Evolutionary conservation across 1,284 basidiomycete genomes (phyloP), one percentile per base, ranked within the genome.

Genomic region (Leccinum subatratum): DNA sequence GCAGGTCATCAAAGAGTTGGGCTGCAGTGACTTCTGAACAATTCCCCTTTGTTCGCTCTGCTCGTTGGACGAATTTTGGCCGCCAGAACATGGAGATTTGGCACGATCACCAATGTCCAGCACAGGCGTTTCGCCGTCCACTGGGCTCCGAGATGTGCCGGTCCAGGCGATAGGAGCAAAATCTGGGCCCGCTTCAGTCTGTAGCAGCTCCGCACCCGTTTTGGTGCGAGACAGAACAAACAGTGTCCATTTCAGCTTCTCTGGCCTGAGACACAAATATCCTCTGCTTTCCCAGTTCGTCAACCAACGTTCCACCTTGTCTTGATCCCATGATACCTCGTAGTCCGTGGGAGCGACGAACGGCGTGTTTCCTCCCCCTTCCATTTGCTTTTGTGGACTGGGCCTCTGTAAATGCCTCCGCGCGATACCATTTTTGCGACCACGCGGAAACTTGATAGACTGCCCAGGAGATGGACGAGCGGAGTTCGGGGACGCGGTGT

Each of bases 161-260:
- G 68, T 67, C 28, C 68, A 72, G 32, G 67, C 62, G 39, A 67
- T 67, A 39, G 67, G 62, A 63, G 66, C 70, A n/a, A 74, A 71
- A 60, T 66, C 70, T 6, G 69, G 61, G 9, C 70, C 66, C 28
- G 72, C 64, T 63, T 76, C 75, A 60, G 70, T 67, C 59, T 78
- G 78, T 66, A 78, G 66, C 22, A 77, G 64, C 39, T 77, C 75
- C 42, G 79, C 80, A 58, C 80, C 79, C 70, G 83, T 83, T 72
- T 80, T 80, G 56, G 80, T 82, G 68, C 88, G 80, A 7, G 89
- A 82, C 48, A 95, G 79, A 54, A 97, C 80, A 80, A 97, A 98
- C 6, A 96, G 96, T 68, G 91, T 95, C 93, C 97, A 99, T 74
- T 94, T 95, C 68, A 99, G 83, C 76, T 90, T 90, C 73, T 96